Percentiles rank a stretch among this genome's conserved stretches.
These are phyloP conservation scores for Gelatoporia subvermispora DNA, from an alignment of 768 basidiomycete genomes.

Conservation along the genomic window DNA sequence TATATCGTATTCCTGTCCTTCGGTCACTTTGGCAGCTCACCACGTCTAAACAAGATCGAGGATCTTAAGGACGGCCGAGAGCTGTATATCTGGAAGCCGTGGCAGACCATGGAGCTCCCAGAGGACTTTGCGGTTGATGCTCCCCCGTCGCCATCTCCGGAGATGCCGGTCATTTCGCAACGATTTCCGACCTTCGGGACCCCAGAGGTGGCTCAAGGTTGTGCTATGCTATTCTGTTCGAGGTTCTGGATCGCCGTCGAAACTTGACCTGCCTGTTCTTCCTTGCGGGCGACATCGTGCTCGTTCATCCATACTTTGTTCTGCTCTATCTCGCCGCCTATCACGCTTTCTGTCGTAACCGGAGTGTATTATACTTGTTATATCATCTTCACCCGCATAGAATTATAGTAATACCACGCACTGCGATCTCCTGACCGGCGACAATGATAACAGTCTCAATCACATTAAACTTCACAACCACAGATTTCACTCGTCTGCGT, in stretches of 20 bases:
- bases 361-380: too few species aligned
- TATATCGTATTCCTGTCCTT: conserved; percentile 13
- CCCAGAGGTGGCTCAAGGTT: not conserved
- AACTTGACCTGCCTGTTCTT: too few species aligned
- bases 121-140: not conserved
- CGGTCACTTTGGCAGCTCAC: conserved; percentile 2
- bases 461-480: too few species aligned
- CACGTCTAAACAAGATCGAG: conserved; percentile 19
- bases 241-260: conserved; percentile 10
- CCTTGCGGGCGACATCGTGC: too few species aligned
- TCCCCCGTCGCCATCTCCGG: not conserved
- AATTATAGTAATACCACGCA: too few species aligned
- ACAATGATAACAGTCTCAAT: too few species aligned
- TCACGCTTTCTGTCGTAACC: too few species aligned
- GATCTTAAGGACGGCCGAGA: conserved; percentile 36
- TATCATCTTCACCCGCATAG: too few species aligned
- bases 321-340: too few species aligned
- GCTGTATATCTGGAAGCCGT: conserved; percentile 47
- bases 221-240: conserved; percentile 12
- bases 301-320: too few species aligned
- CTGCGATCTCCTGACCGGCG: too few species aligned
- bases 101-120: conserved; percentile 19
- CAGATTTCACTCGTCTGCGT: too few species aligned
- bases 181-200: not conserved
- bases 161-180: not conserved